phyloP scores from a whole-genome alignment of 176 grass and related monocot genomes.

The Raddia distichophylla region DNA sequence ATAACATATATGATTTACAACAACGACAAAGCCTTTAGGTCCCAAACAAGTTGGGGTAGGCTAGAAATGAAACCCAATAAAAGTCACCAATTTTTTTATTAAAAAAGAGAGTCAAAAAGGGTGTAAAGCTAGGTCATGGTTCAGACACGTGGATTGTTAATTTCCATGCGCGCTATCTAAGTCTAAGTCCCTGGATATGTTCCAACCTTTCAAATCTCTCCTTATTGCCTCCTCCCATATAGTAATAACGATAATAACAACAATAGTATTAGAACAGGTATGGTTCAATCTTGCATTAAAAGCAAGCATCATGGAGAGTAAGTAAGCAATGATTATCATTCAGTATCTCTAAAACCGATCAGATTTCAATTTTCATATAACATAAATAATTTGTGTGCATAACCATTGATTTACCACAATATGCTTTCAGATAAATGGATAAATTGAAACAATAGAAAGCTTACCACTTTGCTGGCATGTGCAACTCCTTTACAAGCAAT shows the following conservation, averaged over 20 bases:
- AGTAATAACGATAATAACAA: slow-evolving; percentile 21
- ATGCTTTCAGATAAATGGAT: slow-evolving; percentile 19
- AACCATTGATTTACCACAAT: slow-evolving; percentile 32
- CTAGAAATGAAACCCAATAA: no score
- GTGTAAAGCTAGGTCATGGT: no score
- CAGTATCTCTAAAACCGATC: not conserved
- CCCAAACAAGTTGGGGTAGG: no score
- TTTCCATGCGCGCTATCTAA: no score
- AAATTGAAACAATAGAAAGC: slow-evolving; percentile 33
- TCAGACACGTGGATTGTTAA: no score
- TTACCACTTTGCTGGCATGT: slow-evolving; percentile 77
- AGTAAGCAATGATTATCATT: slow-evolving; percentile 12
- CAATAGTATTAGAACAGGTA: slow-evolving; percentile 21
- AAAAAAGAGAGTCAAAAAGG: no score
- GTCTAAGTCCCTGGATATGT: no score
- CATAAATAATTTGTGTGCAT: not conserved
- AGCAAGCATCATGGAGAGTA: not conserved
- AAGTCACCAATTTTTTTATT: no score
- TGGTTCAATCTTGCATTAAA: slow-evolving; percentile 8
- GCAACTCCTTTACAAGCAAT: slow-evolving; percentile 60
- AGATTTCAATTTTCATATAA: not conserved
- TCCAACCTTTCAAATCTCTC: no score
- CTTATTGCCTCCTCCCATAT: not conserved
- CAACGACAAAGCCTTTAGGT: no score
- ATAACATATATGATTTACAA: not conserved